Evolutionary conservation across 176 grass and related monocot genomes (phyloP), one percentile per base, ranked within the genome.

Genomic region (Puccinellia tenuiflora): DNA sequence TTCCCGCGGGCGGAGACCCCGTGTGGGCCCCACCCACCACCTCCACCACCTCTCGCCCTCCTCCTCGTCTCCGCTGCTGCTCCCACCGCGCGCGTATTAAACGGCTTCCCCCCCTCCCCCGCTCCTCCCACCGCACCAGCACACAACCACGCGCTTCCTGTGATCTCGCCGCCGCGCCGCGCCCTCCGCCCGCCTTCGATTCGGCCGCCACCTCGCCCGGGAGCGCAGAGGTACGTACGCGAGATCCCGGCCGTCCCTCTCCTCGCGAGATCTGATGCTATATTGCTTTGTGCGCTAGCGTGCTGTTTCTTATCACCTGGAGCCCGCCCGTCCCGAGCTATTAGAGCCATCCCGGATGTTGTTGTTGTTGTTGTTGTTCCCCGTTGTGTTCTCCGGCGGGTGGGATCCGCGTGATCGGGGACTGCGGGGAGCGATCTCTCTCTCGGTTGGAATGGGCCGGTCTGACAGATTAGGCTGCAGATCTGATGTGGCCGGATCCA

Each of bases 1-100:
- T 64, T 85, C 79, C 83, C 65, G 83, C 79, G 79, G 66, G 83
- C 79, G 79, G 66, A 68, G 88, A 82, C 75, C 73, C 18, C 55
- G 77, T 17, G 46, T 47, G 78, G 22, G 35, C 20, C 50, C 70
- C 79, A 9, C 79, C 79, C 9, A 34, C 78, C 87, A 16, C n/a
- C 65, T 37, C 43, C 43, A 18, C 42, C 70, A 29, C 51, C 38
- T 16, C 50, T 42, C 48, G 25, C 84, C 66, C 20, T 47, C 33
- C 50, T 2, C 20, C 1, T 6, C 53, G 64, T 84, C 43, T n/a
- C 62, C 68, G 59, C n/a, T n/a, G n/a, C n/a, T n/a, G n/a, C n/a
- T n/a, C n/a, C n/a, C n/a, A n/a, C 78, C 78, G 51, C 77, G 83
- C 88, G 64, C 71, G 64, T 86, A 86, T 83, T 89, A 86, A 90